A percentile compares a stretch with the other conserved stretches of the same genome.
These are phyloP conservation scores for Sambucus nigra DNA, from an alignment of 129 eudicot genomes.

Conservation along the genomic window DNA sequence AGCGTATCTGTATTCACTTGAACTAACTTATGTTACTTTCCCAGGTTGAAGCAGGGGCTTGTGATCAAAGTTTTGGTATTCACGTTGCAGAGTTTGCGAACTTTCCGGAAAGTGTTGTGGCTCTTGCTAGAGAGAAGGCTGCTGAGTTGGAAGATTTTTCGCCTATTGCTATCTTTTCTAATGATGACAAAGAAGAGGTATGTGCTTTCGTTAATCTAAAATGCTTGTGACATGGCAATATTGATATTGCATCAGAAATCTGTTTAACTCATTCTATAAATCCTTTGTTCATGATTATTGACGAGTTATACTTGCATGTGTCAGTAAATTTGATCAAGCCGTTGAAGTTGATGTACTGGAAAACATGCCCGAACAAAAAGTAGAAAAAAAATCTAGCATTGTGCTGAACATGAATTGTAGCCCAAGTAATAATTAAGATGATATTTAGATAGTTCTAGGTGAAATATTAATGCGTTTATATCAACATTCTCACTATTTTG, in stretches of 20 bases:
- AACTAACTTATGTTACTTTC: not conserved
- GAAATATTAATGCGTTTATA: no score
- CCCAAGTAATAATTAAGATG: no score
- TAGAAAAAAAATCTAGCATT: no score
- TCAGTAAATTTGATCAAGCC: not conserved
- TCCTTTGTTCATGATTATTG: not conserved
- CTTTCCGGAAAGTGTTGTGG: slow-evolving; percentile 83
- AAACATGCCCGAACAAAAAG: not conserved
- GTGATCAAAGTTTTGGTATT: slow-evolving; percentile 98
- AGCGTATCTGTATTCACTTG: not conserved
- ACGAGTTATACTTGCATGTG: not conserved
- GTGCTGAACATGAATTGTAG: no score
- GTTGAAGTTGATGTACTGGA: not conserved
- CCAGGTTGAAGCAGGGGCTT: slow-evolving; percentile 93
- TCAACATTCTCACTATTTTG: no score
- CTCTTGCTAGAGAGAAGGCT: slow-evolving; percentile 96
- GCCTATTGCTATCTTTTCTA: slow-evolving; percentile 30
- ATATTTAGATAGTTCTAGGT: no score
- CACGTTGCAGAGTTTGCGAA: slow-evolving; percentile 98
- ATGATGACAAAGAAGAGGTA: slow-evolving; percentile 46
- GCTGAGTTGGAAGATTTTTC: slow-evolving; percentile 96
- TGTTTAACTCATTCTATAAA: not conserved
- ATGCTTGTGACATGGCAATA: not conserved
- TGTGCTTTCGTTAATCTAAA: not conserved
- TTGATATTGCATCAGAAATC: not conserved